Base-by-base conservation (phyloP, 2,329 filamentous ascomycete species). In the Trichoderma citrinoviride region DNA sequence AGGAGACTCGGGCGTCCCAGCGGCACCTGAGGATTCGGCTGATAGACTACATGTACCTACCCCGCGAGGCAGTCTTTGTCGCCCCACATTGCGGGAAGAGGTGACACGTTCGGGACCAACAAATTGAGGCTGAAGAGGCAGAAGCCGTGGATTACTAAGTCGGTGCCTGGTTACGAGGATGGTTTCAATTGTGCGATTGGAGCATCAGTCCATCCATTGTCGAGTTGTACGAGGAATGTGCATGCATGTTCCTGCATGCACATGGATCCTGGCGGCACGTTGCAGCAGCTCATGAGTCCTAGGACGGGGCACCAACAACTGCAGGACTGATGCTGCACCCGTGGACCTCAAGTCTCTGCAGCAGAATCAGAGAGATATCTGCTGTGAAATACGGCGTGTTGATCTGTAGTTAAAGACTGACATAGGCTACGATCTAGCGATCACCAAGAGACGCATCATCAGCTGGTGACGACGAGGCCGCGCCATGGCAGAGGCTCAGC, bases 391-490 rank as follows among this genome's bases (percentile, higher is more conserved):
- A 33, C 7, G 29, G 33, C 10, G 10, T 10, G 33, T 12, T 29
- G 27, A 37, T 3, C 10, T 3, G 27, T 29, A 37, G 33, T n/a
- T n/a, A n/a, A n/a, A n/a, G n/a, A n/a, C n/a, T n/a, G n/a, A n/a
- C n/a, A 44, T 46, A 37, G 58, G 37, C 23, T 43, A 25, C 17
- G 21, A 44, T 61, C n/a, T 23, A 53, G 47, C 57, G 21, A 27
- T 61, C 37, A 27, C 58, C n/a, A 14, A 37, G 33, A 54, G 60
- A 62, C 40, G 27, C 61, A 56, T 64, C 50, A 56, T 52, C 61
- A 37, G 33, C 33, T 37, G 17, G 61, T 64, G 61, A 64, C 52
- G 61, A 64, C 61, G 37, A 56, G 61, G 52, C 60, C 40, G 50
- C 60, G 60, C 37, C 19, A 21, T 17, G 60, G 43, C 21, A 56